These are phyloP conservation scores for Daldinia sp. DNA, from an alignment of 2,329 filamentous ascomycete species.

Conservation along the genomic window DNA sequence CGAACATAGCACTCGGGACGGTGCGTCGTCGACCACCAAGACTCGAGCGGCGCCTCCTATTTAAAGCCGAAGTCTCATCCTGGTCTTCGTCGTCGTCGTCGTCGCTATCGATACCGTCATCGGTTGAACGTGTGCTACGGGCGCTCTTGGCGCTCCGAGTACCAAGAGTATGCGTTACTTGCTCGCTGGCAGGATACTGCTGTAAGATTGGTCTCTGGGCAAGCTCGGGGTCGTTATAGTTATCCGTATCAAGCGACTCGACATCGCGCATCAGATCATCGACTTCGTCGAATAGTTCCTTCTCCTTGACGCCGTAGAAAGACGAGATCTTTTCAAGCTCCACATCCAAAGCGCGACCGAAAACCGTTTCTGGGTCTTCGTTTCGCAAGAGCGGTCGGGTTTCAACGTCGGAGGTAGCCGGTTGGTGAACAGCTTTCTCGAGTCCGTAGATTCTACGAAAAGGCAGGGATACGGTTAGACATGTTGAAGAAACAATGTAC, in stretches of 20 bases:
- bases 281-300: constrained; percentile 84
- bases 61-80: constrained; percentile 64
- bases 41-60: constrained; percentile 53
- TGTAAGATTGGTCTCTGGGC: constrained; percentile 39
- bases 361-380: constrained; percentile 81
- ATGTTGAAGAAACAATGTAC: not conserved
- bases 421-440: constrained; percentile 81
- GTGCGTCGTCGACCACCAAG: constrained; percentile 50
- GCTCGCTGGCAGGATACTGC: constrained; percentile 43
- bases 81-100: constrained; percentile 52
- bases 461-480: not conserved
- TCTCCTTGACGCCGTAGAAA: constrained; percentile 90
- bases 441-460: constrained; percentile 86
- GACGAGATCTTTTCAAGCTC: constrained; percentile 94
- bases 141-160: constrained; percentile 48
- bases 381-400: constrained; percentile 80
- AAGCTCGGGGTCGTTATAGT: constrained; percentile 52
- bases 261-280: constrained; percentile 79
- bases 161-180: constrained; percentile 51
- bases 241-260: constrained; percentile 70
- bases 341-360: constrained; percentile 80
- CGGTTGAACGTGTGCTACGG: constrained; percentile 58
- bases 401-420: constrained; percentile 75
- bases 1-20: constrained; percentile 49
- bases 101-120: constrained; percentile 68